phyloP scores from a whole-genome alignment of 352 stramenopile species.

The Phytopythium chamaehyphon region DNA sequence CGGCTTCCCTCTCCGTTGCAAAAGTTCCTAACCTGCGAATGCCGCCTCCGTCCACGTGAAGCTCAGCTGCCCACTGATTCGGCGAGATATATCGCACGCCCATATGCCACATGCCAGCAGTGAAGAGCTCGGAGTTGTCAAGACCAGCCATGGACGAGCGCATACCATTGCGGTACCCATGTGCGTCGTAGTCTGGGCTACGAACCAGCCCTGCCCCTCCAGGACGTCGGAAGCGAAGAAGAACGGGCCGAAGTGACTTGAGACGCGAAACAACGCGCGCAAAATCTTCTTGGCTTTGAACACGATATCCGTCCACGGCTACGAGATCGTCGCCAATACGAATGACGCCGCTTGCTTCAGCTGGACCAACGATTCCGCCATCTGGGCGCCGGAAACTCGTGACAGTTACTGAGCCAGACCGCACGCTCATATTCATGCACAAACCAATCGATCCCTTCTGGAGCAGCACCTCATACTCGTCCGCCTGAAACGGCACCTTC shows the following conservation, averaged over 20 bases:
- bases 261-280: constrained; percentile 72
- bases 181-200: constrained; percentile 28
- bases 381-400: constrained; percentile 81
- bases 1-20: constrained; percentile 66
- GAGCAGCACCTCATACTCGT: constrained; percentile 85
- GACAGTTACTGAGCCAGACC: constrained; percentile 70
- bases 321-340: constrained; percentile 74
- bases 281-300: constrained; percentile 81
- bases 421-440: constrained; percentile 90
- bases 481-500: constrained; percentile 52
- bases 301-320: constrained; percentile 72
- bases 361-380: constrained; percentile 66
- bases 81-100: constrained; percentile 73
- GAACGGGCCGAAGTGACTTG: constrained; percentile 73
- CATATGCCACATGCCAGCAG: constrained; percentile 79
- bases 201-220: constrained; percentile 32
- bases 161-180: constrained; percentile 58
- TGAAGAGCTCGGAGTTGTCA: constrained; percentile 77
- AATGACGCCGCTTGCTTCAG: constrained; percentile 80
- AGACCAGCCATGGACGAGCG: constrained; percentile 57
- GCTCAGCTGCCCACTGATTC: constrained; percentile 75
- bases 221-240: constrained; percentile 77
- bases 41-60: constrained; percentile 77
- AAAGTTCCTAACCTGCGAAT: constrained; percentile 78
- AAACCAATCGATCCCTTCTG: constrained; percentile 85